Evolutionary conservation across 768 basidiomycete genomes (phyloP).

Genomic region (Leucocoprinus leucothites): DNA sequence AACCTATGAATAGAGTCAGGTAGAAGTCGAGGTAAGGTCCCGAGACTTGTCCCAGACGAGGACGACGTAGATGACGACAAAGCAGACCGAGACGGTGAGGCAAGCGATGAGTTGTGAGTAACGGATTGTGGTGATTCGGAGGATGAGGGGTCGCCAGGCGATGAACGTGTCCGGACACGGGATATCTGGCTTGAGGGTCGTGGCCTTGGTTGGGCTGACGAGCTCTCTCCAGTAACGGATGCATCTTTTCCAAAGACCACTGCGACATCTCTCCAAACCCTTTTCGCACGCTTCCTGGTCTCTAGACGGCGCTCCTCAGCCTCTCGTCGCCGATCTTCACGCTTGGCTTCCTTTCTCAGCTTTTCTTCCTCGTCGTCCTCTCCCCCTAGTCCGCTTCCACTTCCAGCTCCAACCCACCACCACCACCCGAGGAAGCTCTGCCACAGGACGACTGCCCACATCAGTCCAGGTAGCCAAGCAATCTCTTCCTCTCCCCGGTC

Average conservation of each 20-base stretch:
- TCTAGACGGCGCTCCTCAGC: slow-evolving; percentile 46
- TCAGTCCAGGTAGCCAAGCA: slow-evolving; percentile 86
- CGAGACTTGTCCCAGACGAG: slow-evolving; percentile 18
- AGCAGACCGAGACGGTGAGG: slow-evolving; percentile 8
- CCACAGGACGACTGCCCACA: slow-evolving; percentile 94
- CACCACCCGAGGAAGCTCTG: slow-evolving; percentile 97
- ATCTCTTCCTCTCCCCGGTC: slow-evolving; percentile 72
- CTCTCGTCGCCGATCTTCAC: slow-evolving; percentile 42
- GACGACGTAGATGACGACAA: slow-evolving; percentile 13
- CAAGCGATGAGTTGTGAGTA: not conserved
- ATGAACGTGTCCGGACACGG: slow-evolving; percentile 8
- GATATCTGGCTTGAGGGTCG: not conserved
- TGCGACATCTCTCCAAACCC: slow-evolving; percentile 57
- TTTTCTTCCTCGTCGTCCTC: slow-evolving; percentile 64
- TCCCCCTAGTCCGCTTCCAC: slow-evolving; percentile 53
- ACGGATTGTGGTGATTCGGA: not conserved
- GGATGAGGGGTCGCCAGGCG: not conserved
- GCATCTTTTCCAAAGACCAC: slow-evolving; percentile 37
- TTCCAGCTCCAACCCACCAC: slow-evolving; percentile 99
- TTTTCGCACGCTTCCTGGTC: slow-evolving; percentile 50
- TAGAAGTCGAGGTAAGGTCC: slow-evolving; percentile 32
- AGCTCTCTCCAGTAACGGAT: not conserved
- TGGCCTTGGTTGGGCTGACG: slow-evolving; percentile 4
- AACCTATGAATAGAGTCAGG: slow-evolving; percentile 46
- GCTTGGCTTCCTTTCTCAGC: slow-evolving; percentile 50